Conservation (phyloP, 495 filamentous ascomycete species). For the Neurospora tetrasperma region DNA sequence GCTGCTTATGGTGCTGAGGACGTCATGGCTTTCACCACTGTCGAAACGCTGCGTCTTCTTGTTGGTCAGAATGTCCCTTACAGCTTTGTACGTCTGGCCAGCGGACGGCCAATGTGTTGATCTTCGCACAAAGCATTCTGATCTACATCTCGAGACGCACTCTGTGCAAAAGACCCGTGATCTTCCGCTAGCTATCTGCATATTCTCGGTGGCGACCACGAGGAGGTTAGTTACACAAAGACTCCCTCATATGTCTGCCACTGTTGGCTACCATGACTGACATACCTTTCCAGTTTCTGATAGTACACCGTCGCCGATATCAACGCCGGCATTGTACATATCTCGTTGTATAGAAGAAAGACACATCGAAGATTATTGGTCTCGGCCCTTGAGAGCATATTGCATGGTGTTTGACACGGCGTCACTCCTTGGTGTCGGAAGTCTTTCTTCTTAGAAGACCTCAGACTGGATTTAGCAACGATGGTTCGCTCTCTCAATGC, state of each 20-base stretch:
- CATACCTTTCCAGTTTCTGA: not conserved
- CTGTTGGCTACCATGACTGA: not conserved
- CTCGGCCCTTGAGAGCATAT: not conserved
- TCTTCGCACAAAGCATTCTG: not conserved
- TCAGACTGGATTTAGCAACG: not conserved
- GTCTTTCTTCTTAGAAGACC: not conserved
- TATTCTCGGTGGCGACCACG: not conserved
- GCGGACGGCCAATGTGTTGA: slow-evolving; percentile 58
- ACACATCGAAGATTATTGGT: not conserved
- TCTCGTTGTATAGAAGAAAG: not conserved
- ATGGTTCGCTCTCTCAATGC: not conserved
- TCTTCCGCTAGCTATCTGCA: not conserved
- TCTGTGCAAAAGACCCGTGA: not conserved
- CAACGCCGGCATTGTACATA: not conserved
- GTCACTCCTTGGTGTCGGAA: not conserved
- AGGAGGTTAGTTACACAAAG: not conserved
- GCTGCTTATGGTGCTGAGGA: slow-evolving; percentile 70
- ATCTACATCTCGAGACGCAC: not conserved
- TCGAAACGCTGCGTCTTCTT: slow-evolving; percentile 64
- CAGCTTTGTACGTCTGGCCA: slow-evolving; percentile 73
- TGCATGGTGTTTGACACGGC: not conserved
- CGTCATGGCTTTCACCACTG: slow-evolving; percentile 71
- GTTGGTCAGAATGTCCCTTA: slow-evolving; percentile 81
- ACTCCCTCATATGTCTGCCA: not conserved
- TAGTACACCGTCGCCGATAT: not conserved